Base-by-base conservation (phyloP, 495 filamentous ascomycete species). In the Bacidia gigantensis region DNA sequence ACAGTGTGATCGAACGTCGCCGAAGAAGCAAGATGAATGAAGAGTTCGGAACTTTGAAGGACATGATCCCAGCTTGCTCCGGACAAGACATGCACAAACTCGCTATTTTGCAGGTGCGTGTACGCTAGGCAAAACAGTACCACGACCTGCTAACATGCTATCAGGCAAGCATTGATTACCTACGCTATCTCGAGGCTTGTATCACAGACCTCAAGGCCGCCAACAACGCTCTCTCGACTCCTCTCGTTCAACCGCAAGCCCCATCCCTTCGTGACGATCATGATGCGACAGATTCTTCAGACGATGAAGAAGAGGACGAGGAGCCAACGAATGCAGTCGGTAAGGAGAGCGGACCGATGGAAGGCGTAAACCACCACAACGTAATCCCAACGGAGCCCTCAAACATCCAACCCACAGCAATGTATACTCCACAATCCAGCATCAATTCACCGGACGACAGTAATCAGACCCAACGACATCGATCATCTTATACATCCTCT, bases 11-110 rank as follows among this genome's bases (percentile, higher is more conserved):
- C 61, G 92, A 98, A 68, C 77, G 92, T 14, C 70, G 93, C 45
- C 72, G 92, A 56, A 74, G 92, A 46, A 94, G 86, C 3, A 98
- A 97, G 72, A 98, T 98, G 92, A 98, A 98, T 60, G 92, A 97
- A 61, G 92, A 97, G 66, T 98, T 98, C 69, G 83, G 78, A 0
- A 84, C 92, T 14, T 69, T 98, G 53, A 97, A 96, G 69, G 79
- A 84, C 62, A 85, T 98, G 84, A 94, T 98, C 57, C 93, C 93
- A 0, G 93, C 92, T 0, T 97, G 92, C 61, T 64, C 56, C 25
- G 87, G 88, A 18, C 83, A 86, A 54, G 89, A 95, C 61, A 98
- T 98, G 92, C 92, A 98, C 67, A 98, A 98, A 71, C 74, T 98
- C 46, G 89, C 88, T 1, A 96, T 98, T 56, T 72, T 98, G 45